These are phyloP conservation scores for Auriscalpium vulgare DNA, from an alignment of 768 basidiomycete genomes.

Conservation along the genomic window DNA sequence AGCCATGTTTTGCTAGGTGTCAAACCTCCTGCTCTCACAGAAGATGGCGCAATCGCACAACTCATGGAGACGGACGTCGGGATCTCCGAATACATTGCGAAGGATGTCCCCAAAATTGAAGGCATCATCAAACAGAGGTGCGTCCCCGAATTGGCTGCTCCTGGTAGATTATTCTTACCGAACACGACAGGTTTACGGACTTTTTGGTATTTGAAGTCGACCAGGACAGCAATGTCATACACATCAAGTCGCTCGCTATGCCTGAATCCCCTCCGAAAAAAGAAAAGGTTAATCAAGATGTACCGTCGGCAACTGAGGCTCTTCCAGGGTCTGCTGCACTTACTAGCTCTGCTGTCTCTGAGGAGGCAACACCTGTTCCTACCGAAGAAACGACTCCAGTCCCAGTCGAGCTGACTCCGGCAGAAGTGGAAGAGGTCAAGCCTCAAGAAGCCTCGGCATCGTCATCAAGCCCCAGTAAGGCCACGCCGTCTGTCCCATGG, in stretches of 20 bases:
- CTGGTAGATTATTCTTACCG: constrained; percentile 1
- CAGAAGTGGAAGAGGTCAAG: constrained; percentile 7
- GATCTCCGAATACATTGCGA: constrained; percentile 79
- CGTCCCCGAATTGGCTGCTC: constrained; percentile 15
- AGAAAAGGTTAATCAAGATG: constrained; percentile 21
- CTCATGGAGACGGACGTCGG: constrained; percentile 77
- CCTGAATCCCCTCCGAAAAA: constrained; percentile 51
- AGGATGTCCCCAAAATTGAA: constrained; percentile 61
- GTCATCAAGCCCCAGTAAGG: constrained; percentile 7
- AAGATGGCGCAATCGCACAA: constrained; percentile 48
- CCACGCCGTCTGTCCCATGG: constrained; percentile 46
- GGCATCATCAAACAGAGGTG: constrained; percentile 98
- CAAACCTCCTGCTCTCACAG: constrained; percentile 38
- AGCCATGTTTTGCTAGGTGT: constrained; percentile 66
- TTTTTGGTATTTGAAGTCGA: constrained; percentile 93
- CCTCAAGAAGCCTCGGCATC: constrained; percentile 12
- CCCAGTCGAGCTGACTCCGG: neutral
- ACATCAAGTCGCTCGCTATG: constrained; percentile 69
- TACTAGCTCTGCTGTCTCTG: constrained; percentile 11
- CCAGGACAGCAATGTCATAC: constrained; percentile 69
- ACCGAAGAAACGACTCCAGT: neutral
- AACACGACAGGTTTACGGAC: constrained; percentile 75
- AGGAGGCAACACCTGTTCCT: constrained; percentile 10
- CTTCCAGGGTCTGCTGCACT: neutral
- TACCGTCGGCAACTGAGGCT: constrained; percentile 6